Evolutionary conservation across 371 early-diverging fungal genomes (phyloP).

Genomic region (Haplosporangium sp.): DNA sequence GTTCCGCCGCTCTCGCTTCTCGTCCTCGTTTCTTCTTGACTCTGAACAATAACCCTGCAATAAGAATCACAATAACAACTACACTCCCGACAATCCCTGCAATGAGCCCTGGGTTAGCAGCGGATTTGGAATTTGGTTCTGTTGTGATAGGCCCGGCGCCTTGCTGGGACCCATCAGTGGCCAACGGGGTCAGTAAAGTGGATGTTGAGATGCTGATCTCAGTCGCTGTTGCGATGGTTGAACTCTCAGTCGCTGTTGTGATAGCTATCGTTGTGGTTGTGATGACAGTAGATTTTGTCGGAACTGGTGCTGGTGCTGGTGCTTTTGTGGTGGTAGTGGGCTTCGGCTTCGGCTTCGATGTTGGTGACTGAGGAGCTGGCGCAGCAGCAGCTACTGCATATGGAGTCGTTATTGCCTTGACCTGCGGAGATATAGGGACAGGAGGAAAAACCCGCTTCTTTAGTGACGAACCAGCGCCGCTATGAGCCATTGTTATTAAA

Average conservation of each 20-base stretch:
- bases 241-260: neutral
- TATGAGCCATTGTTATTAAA: neutral
- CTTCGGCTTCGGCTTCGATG: conserved; percentile 6
- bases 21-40: conserved; percentile 18
- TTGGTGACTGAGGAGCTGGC: conserved; percentile 3
- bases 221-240: neutral
- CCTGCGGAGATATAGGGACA: neutral
- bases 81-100: conserved; percentile 27
- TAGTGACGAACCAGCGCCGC: neutral
- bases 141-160: neutral
- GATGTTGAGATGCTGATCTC: neutral
- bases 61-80: conserved; percentile 10
- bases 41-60: conserved; percentile 23
- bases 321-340: neutral
- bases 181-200: neutral
- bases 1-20: conserved; percentile 23
- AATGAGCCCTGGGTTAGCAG: conserved; percentile 19
- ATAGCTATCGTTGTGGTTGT: neutral
- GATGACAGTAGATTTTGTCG: neutral
- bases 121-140: neutral
- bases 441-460: conserved; percentile 6
- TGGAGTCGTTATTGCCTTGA: too few relatives aligned
- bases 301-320: conserved; percentile 1
- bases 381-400: conserved; percentile 1
- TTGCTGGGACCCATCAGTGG: conserved; percentile 1